phyloP scores from a whole-genome alignment of 2,329 filamentous ascomycete species.

The Thelonectria rubi region DNA sequence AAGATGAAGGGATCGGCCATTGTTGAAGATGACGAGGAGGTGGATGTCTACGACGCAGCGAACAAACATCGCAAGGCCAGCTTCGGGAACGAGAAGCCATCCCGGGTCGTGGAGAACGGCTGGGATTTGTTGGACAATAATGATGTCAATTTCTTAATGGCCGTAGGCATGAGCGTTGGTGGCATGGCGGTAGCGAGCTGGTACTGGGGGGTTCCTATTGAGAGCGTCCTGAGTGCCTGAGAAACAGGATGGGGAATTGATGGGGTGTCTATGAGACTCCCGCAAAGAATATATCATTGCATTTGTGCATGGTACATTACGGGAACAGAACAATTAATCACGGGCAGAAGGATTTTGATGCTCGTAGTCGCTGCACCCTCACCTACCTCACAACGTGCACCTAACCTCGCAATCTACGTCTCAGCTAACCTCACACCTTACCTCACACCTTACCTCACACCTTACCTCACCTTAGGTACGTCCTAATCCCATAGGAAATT shows the following conservation, averaged over 20 bases:
- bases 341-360: too few species aligned
- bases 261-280: conserved; percentile 26
- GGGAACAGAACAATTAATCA: too few species aligned
- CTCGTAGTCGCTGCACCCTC: too few species aligned
- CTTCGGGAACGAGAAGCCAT: conserved; percentile 66
- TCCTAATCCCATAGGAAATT: too few species aligned
- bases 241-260: conserved; percentile 29
- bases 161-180: conserved; percentile 78
- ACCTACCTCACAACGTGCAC: too few species aligned
- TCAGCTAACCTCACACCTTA: too few species aligned
- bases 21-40: conserved; percentile 48
- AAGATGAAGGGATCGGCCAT: conserved; percentile 45
- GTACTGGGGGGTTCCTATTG: conserved; percentile 67
- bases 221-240: conserved; percentile 51
- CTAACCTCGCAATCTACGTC: too few species aligned
- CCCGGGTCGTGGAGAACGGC: conserved; percentile 71
- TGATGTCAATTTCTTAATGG: conserved; percentile 94
- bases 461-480: too few species aligned
- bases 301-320: too few species aligned
- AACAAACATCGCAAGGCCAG: conserved; percentile 61
- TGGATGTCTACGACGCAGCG: conserved; percentile 58
- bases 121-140: conserved; percentile 91
- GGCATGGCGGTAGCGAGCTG: conserved; percentile 74
- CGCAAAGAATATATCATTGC: too few species aligned
- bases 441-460: too few species aligned